Evolutionary conservation across 805 yeast species (phyloP).

Genomic region (Candida orba): DNA sequence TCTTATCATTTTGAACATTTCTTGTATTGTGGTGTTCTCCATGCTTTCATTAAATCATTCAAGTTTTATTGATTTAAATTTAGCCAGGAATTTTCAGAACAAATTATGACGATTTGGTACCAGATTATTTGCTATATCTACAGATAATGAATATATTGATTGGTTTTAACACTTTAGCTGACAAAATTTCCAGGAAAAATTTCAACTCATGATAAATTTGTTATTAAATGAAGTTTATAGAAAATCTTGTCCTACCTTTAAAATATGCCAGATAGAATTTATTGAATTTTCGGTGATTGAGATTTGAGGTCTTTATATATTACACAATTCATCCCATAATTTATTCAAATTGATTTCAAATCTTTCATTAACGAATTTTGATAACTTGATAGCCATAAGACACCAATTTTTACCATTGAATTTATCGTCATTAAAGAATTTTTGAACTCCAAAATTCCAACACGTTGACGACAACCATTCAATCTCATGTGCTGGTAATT

Average conservation of each 20-base stretch:
- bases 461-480: constrained; percentile 30
- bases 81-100: constrained; percentile 29
- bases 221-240: constrained; percentile 17
- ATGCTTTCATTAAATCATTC: constrained; percentile 27
- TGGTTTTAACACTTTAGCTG: too few relatives aligned
- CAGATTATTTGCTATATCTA: constrained; percentile 12
- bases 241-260: constrained; percentile 16
- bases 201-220: constrained; percentile 21
- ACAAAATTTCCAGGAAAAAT: constrained; percentile 18
- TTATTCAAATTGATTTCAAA: constrained; percentile 19
- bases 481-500: constrained; percentile 23
- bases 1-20: too few relatives aligned
- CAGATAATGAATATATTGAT: constrained; percentile 1
- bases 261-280: constrained; percentile 18
- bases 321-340: constrained; percentile 24
- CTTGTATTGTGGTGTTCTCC: too few relatives aligned
- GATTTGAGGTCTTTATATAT: background rate
- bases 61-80: constrained; percentile 29
- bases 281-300: constrained; percentile 21
- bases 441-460: constrained; percentile 33
- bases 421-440: constrained; percentile 17
- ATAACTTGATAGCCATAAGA: constrained; percentile 20
- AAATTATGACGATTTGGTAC: constrained; percentile 13
- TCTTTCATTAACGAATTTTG: constrained; percentile 23
- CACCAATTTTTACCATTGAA: constrained; percentile 24